phyloP scores from a whole-genome alignment of 169 alveolate genomes.

The Neospora caninum region DNA sequence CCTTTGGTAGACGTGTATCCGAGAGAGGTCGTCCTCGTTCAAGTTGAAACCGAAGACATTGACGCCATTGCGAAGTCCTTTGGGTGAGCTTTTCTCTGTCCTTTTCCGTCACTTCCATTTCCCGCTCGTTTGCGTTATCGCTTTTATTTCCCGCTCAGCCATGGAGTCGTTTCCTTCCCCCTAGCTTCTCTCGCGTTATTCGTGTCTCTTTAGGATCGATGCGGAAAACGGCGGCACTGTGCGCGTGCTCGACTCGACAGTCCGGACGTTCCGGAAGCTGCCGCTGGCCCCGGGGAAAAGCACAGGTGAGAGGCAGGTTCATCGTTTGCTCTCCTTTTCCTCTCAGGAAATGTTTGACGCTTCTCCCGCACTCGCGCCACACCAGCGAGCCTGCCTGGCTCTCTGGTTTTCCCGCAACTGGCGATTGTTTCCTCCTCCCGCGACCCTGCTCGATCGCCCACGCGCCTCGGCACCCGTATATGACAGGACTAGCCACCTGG shows the following conservation, averaged over 20 bases:
- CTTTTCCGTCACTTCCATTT: neutral
- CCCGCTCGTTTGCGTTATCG: too few relatives aligned
- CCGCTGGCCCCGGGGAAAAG: too few relatives aligned
- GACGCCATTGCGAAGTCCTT: neutral
- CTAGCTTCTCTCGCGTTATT: neutral
- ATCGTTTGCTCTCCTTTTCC: neutral
- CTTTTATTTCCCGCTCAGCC: too few relatives aligned
- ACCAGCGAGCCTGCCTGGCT: too few relatives aligned
- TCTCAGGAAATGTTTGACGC: neutral
- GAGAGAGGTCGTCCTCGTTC: neutral
- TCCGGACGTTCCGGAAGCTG: neutral
- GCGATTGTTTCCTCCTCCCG: too few relatives aligned
- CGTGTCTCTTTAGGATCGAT: constrained; percentile 6
- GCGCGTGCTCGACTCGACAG: neutral
- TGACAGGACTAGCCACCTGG: too few relatives aligned
- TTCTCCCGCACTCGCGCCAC: too few relatives aligned
- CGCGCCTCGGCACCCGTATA: too few relatives aligned
- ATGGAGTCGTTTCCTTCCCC: too few relatives aligned
- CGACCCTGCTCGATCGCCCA: too few relatives aligned
- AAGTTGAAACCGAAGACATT: neutral
- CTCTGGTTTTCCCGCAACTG: too few relatives aligned
- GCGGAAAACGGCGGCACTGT: neutral
- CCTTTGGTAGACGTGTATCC: neutral
- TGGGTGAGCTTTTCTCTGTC: neutral
- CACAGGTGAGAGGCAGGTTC: neutral